Conservation (phyloP, 2,329 filamentous ascomycete species). For the Apiospora koreana region DNA sequence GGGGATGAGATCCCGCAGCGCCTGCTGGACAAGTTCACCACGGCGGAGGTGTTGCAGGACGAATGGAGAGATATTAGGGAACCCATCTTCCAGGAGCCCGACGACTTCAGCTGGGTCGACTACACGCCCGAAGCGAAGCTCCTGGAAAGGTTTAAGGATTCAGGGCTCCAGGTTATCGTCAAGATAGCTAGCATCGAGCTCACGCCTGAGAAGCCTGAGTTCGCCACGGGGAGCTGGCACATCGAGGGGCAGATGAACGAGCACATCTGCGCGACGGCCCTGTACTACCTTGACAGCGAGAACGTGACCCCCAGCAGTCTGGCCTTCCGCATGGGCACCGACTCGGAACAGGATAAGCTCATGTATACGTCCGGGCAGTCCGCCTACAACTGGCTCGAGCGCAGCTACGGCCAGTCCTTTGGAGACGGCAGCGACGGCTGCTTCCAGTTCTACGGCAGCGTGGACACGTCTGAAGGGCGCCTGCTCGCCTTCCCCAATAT, state of each 20-base stretch:
- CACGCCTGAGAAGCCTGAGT: slow-evolving; percentile 54
- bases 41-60: neutral
- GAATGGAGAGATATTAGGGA: slow-evolving; percentile 11
- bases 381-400: slow-evolving; percentile 14
- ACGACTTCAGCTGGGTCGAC: neutral
- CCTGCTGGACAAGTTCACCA: neutral
- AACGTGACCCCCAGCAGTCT: slow-evolving; percentile 55
- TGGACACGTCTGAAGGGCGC: slow-evolving; percentile 24
- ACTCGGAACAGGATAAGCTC: neutral
- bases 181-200: slow-evolving; percentile 63
- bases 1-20: neutral
- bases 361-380: slow-evolving; percentile 8
- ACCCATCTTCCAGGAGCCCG: slow-evolving; percentile 22
- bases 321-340: slow-evolving; percentile 41
- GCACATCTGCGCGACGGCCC: slow-evolving; percentile 21
- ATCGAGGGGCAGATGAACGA: slow-evolving; percentile 25
- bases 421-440: neutral
- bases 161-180: slow-evolving; percentile 48
- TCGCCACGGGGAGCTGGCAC: slow-evolving; percentile 49
- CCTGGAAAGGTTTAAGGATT: neutral
- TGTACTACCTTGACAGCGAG: slow-evolving; percentile 36
- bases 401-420: neutral
- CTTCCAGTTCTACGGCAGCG: slow-evolving; percentile 25
- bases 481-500: slow-evolving; percentile 29
- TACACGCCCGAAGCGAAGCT: neutral